Percentiles rank a stretch among this genome's conserved stretches.
phyloP scores from a whole-genome alignment of 495 filamentous ascomycete species.

The Pyrenula massariospora region DNA sequence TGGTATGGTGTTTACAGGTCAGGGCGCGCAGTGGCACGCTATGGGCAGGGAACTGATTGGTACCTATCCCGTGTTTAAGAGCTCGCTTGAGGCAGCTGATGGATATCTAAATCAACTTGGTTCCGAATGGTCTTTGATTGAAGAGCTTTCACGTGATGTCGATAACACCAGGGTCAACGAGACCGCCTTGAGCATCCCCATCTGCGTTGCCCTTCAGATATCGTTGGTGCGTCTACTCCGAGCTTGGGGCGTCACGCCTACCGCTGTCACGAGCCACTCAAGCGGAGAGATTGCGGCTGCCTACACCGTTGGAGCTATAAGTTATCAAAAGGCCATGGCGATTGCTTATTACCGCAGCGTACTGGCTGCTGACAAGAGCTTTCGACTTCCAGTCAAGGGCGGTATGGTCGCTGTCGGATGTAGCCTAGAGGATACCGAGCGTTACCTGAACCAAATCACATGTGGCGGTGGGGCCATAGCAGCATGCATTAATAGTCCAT shows the following conservation, averaged over 20 bases:
- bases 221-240: constrained; percentile 21
- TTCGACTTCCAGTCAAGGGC: constrained; percentile 9
- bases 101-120: constrained; percentile 9
- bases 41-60: constrained; percentile 45
- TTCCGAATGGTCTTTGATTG: constrained; percentile 9
- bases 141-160: constrained; percentile 9
- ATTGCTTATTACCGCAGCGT: constrained; percentile 25
- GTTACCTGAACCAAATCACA: background rate
- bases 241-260: constrained; percentile 20
- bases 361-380: constrained; percentile 7
- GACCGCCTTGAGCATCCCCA: constrained; percentile 17
- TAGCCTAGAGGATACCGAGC: constrained; percentile 11
- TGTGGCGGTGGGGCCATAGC: constrained; percentile 2
- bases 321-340: constrained; percentile 15
- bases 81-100: constrained; percentile 7
- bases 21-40: constrained; percentile 41
- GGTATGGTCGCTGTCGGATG: constrained; percentile 26
- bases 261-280: constrained; percentile 24
- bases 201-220: constrained; percentile 26
- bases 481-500: constrained; percentile 22
- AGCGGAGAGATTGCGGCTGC: constrained; percentile 30
- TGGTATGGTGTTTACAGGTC: constrained; percentile 25
- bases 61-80: constrained; percentile 20
- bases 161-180: constrained; percentile 10
- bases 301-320: constrained; percentile 18